Base-by-base conservation (phyloP, 331 rosid genomes). In the Ulmus americana region DNA sequence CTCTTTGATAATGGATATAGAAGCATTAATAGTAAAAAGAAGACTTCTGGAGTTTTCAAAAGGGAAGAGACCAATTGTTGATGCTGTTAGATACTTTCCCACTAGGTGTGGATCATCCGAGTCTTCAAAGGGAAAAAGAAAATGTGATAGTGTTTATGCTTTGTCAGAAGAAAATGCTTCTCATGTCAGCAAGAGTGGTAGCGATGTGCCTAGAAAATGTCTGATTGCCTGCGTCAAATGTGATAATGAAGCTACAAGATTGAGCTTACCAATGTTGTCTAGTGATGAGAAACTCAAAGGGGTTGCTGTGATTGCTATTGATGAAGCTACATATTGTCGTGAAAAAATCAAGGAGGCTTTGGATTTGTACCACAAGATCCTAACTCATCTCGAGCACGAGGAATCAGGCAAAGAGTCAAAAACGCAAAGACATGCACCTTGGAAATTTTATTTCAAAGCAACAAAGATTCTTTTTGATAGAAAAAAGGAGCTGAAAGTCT, bases 281-380 rank as follows among this genome's bases (percentile, higher is more conserved):
- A 47, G 52, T 5, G 6, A 8, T 10, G 52, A 47, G 52, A n/a
- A 47, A 4, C 52, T 47, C n/a, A 47, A 15, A 42, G 20, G 22
- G 3, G 18, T 6, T 16, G 45, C 3, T 8, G 15, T 9, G n/a
- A 4, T 5, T n/a, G 15, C 28, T 22, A 50, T 38, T 47, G 65
- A 57, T 56, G 53, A 39, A 38, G 65, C 35, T 12, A 12, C 2
- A 22, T 3, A 41, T 8, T 51, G 45, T 11, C 70, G 56, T 51
- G 8, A 10, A 42, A 76, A 48, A 47, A 81, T 80, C 55, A 11
- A 49, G 7, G 28, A 64, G 52, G 71, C 79, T 39, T 66, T 83
- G 68, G 0, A 1, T 3, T 16, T 13, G 3, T 80, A 50, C 42
- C 47, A 48, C 13, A 45, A 59, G 15, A 8, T 59, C 45, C 38